Evolutionary conservation across 2,329 filamentous ascomycete species (phyloP).

Genomic region (Fusarium haematococcum): DNA sequence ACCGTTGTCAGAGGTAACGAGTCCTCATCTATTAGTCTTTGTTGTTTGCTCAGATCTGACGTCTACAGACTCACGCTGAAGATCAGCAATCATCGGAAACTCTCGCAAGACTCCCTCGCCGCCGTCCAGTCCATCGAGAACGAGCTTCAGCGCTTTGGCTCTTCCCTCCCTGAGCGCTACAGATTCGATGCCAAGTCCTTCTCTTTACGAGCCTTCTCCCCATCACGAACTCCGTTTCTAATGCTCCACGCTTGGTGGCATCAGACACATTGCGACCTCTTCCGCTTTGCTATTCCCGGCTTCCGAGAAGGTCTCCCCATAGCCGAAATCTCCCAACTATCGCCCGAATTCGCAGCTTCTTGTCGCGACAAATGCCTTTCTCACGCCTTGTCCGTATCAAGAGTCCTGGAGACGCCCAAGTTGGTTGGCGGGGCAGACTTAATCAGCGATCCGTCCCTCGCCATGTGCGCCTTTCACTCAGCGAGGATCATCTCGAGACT

Average conservation of each 20-base stretch:
- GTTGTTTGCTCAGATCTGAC: not conserved
- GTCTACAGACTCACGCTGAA: slow-evolving; percentile 24
- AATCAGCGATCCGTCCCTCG: slow-evolving; percentile 22
- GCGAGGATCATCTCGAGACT: slow-evolving; percentile 24
- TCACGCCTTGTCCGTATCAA: slow-evolving; percentile 15
- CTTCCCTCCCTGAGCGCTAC: slow-evolving; percentile 22
- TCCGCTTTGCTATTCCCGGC: slow-evolving; percentile 36
- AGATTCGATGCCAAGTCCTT: slow-evolving; percentile 30
- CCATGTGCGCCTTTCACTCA: slow-evolving; percentile 30
- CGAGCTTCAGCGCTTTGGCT: slow-evolving; percentile 15
- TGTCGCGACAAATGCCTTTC: slow-evolving; percentile 19
- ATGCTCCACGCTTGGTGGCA: slow-evolving; percentile 45
- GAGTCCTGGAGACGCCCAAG: not conserved
- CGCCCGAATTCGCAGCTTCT: not conserved
- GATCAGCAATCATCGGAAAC: slow-evolving; percentile 36
- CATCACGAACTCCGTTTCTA: slow-evolving; percentile 34
- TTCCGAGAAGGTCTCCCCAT: slow-evolving; percentile 19
- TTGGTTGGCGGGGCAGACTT: not conserved
- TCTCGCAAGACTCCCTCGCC: slow-evolving; percentile 11
- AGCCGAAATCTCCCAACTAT: slow-evolving; percentile 2
- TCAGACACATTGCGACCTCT: slow-evolving; percentile 42
- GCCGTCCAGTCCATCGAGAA: slow-evolving; percentile 21
- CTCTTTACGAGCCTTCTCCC: slow-evolving; percentile 36
- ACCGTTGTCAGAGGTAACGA: slow-evolving; percentile 19
- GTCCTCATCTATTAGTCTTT: not conserved